phyloP scores from a whole-genome alignment of 345 rosid genomes.

The Corchorus capsularis region DNA sequence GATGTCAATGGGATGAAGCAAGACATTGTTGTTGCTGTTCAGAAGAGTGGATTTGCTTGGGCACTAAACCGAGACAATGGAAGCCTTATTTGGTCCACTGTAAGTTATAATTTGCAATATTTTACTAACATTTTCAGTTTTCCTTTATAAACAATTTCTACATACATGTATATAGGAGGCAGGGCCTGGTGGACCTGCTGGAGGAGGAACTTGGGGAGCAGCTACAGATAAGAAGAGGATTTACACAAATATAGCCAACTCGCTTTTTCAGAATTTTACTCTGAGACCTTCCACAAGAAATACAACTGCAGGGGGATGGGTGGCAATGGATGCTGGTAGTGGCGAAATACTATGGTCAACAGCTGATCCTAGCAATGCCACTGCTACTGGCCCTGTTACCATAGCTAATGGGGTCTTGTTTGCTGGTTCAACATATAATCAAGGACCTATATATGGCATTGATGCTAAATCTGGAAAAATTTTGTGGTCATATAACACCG shows the following conservation, averaged over 20 bases:
- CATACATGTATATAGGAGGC: slow-evolving; percentile 22
- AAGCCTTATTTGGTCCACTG: slow-evolving; percentile 42
- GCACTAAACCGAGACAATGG: slow-evolving; percentile 47
- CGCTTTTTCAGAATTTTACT: slow-evolving; percentile 27
- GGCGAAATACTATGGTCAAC: slow-evolving; percentile 30
- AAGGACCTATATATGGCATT: slow-evolving; percentile 33
- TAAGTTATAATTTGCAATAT: slow-evolving; percentile 5
- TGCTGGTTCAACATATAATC: slow-evolving; percentile 26
- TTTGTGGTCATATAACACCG: slow-evolving; percentile 32
- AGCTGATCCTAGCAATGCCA: slow-evolving; percentile 23
- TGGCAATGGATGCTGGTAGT: slow-evolving; percentile 32
- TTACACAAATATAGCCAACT: slow-evolving; percentile 38
- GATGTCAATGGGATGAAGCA: slow-evolving; percentile 21
- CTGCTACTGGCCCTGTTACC: slow-evolving; percentile 27
- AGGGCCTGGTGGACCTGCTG: slow-evolving; percentile 31
- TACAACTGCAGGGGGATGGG: slow-evolving; percentile 30
- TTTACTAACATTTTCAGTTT: background rate
- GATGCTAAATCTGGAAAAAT: slow-evolving; percentile 27
- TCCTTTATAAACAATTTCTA: background rate
- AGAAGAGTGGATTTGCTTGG: slow-evolving; percentile 59
- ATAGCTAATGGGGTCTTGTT: slow-evolving; percentile 32
- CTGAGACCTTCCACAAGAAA: slow-evolving; percentile 19
- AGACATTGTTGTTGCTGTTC: slow-evolving; percentile 42
- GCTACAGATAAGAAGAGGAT: slow-evolving; percentile 33
- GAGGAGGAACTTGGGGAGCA: slow-evolving; percentile 44